phyloP scores from a whole-genome alignment of 2,329 filamentous ascomycete genomes.

The Venturia nashicola region DNA sequence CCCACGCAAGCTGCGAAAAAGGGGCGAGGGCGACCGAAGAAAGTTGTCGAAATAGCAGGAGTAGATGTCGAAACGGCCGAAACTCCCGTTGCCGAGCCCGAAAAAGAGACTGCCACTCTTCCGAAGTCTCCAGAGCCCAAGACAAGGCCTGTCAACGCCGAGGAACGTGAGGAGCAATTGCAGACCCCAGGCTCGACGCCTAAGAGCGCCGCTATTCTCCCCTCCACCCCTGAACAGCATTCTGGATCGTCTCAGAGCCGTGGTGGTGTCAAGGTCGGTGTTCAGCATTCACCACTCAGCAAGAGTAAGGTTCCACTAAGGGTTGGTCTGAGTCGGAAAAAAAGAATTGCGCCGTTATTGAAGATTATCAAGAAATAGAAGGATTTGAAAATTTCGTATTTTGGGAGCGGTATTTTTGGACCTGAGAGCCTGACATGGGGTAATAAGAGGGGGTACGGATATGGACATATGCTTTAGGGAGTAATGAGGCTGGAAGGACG shows the following conservation, averaged over 20 bases:
- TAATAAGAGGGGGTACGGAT: neutral
- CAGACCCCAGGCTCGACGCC: neutral
- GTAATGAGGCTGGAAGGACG: neutral
- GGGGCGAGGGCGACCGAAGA: slow-evolving; percentile 1
- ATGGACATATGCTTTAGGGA: neutral
- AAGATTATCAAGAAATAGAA: slow-evolving; percentile 33
- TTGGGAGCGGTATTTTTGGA: neutral
- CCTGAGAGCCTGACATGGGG: no score
- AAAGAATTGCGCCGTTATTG: slow-evolving; percentile 35
- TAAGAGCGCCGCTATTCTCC: neutral
- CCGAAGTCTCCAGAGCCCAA: neutral
- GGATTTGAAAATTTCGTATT: neutral
- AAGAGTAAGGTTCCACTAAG: slow-evolving; percentile 31
- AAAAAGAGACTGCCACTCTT: neutral
- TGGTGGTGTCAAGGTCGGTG: neutral
- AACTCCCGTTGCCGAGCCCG: neutral
- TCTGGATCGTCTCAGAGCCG: neutral
- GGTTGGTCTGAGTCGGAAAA: slow-evolving; percentile 37
- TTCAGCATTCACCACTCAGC: slow-evolving; percentile 15
- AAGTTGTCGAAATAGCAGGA: neutral
- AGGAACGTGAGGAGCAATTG: neutral
- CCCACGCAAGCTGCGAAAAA: neutral
- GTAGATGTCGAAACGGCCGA: neutral
- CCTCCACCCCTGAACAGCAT: slow-evolving; percentile 6
- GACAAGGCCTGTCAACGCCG: neutral